Base-by-base conservation (phyloP, 2,329 filamentous ascomycete genomes). In the Fusarium sp. region DNA sequence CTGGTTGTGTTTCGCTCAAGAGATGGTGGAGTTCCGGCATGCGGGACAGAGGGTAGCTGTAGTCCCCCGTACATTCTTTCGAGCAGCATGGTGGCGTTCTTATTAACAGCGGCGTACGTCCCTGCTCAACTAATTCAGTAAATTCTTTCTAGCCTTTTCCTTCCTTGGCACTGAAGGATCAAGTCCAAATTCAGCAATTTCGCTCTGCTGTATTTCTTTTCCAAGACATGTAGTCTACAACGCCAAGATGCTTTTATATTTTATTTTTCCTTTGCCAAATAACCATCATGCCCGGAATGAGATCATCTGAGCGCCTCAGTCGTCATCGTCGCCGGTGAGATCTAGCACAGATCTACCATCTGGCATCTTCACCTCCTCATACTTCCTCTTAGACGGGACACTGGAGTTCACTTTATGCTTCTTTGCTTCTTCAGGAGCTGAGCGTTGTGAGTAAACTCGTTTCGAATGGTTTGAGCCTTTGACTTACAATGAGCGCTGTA, bases 221-320 rank as follows among this genome's bases (percentile, higher is more conserved):
- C 10, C 42, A 8, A 44, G 10, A 24, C n/a, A 24, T 24, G 1
- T 1, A 0, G n/a, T 5, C 42, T 24, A 13, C 0, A 18, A 24
- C 5, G 10, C n/a, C 15, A 8, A 44, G 2, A 18, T 44, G 6
- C 10, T 13, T 18, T 18, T 8, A 5, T 24, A 4, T 44, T 44
- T 8, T 17, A 36, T 18, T 24, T 24, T 24, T 24, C 24, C 41
- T 44, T 9, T 44, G 10, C 15, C 5, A 24, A 24, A 44, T 0
- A 18, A 13, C 6, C 0, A 24, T 5, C 11, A 9, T 44, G 5
- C 0, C 15, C 7, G 3, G 9, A 42, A 2, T 1, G 2, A 18
- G 0, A 44, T 12, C 0, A 13, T 26, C 42, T 13, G 17, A 0
- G 15, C 17, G 42, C 6, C 17, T 45, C n/a, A 45, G 24, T 8